Percentiles rank a stretch among this genome's conserved stretches.
Evolutionary conservation across 306 rosid genomes (phyloP).

Genomic region (Hippophae tibetana): DNA sequence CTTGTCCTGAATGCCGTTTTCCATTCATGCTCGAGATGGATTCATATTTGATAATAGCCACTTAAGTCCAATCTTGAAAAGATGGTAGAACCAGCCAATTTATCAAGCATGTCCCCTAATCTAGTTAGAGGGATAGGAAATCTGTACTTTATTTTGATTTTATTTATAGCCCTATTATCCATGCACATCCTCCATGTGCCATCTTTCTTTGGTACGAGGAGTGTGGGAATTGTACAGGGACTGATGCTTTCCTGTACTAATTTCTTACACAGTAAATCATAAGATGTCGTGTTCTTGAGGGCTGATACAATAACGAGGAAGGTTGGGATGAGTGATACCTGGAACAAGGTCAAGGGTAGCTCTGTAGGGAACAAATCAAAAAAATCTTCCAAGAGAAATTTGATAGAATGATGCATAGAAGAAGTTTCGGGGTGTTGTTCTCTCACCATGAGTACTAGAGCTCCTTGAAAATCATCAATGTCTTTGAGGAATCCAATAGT

Average conservation of each 20-base stretch:
- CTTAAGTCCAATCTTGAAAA: neutral
- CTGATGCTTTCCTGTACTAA: neutral
- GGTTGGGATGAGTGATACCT: neutral
- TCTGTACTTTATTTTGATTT: neutral
- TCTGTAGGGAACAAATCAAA: neutral
- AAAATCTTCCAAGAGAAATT: too few relatives aligned
- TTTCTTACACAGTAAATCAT: neutral
- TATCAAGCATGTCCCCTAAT: neutral
- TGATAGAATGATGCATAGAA: too few relatives aligned
- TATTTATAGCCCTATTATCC: neutral
- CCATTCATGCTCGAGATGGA: neutral
- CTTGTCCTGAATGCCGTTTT: neutral
- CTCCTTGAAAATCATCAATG: too few relatives aligned
- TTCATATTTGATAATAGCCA: neutral
- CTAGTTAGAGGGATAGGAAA: neutral
- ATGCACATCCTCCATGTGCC: neutral
- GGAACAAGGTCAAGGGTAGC: neutral
- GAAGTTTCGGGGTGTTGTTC: too few relatives aligned
- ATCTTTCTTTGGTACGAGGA: neutral
- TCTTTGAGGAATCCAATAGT: too few relatives aligned
- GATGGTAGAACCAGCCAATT: neutral
- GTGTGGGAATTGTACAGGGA: neutral
- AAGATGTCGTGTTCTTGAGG: neutral
- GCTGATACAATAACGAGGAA: neutral
- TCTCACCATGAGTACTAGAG: too few relatives aligned